Base-by-base conservation (phyloP, 306 rosid species). In the Ammopiptanthus mongolicus region DNA sequence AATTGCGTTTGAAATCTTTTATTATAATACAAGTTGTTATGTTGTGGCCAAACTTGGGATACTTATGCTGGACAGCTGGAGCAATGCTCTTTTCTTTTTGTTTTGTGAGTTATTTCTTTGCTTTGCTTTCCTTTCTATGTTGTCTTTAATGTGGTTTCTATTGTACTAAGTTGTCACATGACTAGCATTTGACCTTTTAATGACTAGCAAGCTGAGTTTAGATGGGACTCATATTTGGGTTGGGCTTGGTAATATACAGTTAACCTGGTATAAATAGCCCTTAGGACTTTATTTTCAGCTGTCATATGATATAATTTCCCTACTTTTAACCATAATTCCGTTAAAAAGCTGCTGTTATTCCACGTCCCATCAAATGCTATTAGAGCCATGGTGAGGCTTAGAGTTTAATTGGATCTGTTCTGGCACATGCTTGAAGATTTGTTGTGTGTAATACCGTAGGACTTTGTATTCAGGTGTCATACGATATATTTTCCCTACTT, bases 111-210 rank as follows among this genome's bases (percentile, higher is more conserved):
- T 19, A 60, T 69, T 69, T 28, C 15, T 5, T 47, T 46, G 22
- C 11, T 41, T 46, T 47, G 22, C 11, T 41, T 46, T 47, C 61
- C 18, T 44, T 61, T 61, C 19, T 62, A 3, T 61, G 5, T 34
- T 75, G 52, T 71, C 22, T 71, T 37, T 36, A 25, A 37, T 13
- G 65, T 71, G 25, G 65, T 69, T 69, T 69, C 13, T 50, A 5
- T 50, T 48, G 25, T 15, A 69, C 41, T 48, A 29, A 31, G 60
- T 19, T 5, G 50, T 52, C 39, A 36, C 60, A 36, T 14, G 64
- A 36, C 76, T 71, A 71, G 75, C 51, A 33, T 33, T 23, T 52
- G 34, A 51, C 34, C 76, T 52, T 69, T 69, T 33, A 34, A 18
- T n/a, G 48, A 69, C 63, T 51, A 7, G 47, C 18, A 17, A 25